A percentile compares a stretch with the other conserved stretches of the same genome.
Evolutionary conservation across 1,139 yeast species (phyloP).

Genomic region (Hemisphaericaspora subhashii): DNA sequence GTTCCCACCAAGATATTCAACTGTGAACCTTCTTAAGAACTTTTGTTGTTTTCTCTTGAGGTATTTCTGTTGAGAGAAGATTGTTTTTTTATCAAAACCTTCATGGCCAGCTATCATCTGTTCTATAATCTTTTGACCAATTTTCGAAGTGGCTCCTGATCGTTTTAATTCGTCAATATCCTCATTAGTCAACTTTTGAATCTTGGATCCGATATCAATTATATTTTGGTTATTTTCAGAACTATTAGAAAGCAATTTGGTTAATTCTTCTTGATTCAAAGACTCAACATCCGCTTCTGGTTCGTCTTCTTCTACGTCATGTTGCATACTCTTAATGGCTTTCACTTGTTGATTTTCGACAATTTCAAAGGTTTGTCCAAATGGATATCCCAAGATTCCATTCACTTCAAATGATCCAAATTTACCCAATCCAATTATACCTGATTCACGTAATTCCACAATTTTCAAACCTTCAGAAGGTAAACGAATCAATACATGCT

Average conservation of each 20-base stretch:
- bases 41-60: conserved; percentile 89
- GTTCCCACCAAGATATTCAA: conserved; percentile 77
- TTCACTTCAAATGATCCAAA: conserved; percentile 83
- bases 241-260: conserved; percentile 41
- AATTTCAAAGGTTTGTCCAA: conserved; percentile 89
- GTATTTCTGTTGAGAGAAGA: conserved; percentile 89
- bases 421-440: conserved; percentile 75
- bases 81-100: conserved; percentile 85
- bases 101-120: conserved; percentile 80
- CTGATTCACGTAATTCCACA: conserved; percentile 60
- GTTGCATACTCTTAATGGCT: conserved; percentile 44
- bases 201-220: conserved; percentile 68
- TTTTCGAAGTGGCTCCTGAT: conserved; percentile 57
- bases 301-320: conserved; percentile 25
- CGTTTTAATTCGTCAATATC: conserved; percentile 82
- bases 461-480: conserved; percentile 82
- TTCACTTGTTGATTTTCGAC: conserved; percentile 53
- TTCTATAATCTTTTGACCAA: conserved; percentile 82
- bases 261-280: conserved; percentile 40
- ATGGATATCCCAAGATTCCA: conserved; percentile 75
- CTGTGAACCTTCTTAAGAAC: conserved; percentile 80
- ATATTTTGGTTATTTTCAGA: conserved; percentile 72
- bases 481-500: conserved; percentile 66
- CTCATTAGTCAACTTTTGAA: conserved; percentile 70
- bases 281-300: conserved; percentile 26